Evolutionary conservation across 345 rosid species (phyloP).

Genomic region (Angophora floribunda): DNA sequence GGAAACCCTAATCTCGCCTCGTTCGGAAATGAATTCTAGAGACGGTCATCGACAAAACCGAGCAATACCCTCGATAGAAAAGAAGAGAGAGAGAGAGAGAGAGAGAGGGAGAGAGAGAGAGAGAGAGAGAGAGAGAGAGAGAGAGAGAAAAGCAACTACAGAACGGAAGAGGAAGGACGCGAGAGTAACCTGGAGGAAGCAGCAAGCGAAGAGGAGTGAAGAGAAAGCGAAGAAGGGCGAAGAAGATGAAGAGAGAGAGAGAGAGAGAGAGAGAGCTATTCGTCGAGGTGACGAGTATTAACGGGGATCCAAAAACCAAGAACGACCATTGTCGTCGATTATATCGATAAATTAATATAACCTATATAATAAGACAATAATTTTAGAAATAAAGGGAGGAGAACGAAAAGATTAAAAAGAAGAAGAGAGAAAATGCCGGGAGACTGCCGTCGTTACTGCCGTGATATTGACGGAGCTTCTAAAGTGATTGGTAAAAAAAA

Average conservation of each 20-base stretch:
- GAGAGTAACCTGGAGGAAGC: neutral
- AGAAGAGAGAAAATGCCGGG: neutral
- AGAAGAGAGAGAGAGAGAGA: neutral
- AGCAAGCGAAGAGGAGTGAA: neutral
- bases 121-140: neutral
- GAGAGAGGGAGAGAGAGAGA: no score
- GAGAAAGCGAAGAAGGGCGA: neutral
- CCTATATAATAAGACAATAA: neutral
- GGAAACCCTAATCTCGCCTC: no score
- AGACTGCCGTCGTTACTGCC: neutral
- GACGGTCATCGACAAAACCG: no score
- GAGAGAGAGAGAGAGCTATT: neutral
- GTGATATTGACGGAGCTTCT: neutral
- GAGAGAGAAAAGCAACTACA: neutral
- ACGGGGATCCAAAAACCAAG: neutral
- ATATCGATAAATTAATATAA: neutral
- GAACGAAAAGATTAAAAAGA: neutral
- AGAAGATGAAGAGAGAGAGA: neutral
- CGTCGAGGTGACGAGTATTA: neutral
- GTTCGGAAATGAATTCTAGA: no score
- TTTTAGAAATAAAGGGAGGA: neutral
- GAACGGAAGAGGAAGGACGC: neutral
- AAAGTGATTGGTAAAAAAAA: neutral
- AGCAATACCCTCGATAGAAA: no score
- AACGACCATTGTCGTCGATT: neutral